These are phyloP conservation scores for Phycomyces nitens DNA, from an alignment of 192 early-diverging fungal species.

Conservation along the genomic window DNA sequence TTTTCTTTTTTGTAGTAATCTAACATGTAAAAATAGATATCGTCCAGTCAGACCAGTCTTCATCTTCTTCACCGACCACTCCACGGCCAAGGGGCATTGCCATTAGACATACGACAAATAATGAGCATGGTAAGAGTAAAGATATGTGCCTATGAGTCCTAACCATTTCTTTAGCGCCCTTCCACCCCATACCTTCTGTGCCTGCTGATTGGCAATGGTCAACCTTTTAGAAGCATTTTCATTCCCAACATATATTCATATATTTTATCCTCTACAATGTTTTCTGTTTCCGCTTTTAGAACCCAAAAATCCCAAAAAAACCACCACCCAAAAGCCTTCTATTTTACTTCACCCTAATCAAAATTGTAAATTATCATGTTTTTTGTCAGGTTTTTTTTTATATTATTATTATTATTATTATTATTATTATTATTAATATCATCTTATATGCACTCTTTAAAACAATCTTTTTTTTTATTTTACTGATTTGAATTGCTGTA, in stretches of 20 bases:
- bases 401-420: background rate
- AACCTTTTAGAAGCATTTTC: conserved; percentile 17
- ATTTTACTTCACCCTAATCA: no score
- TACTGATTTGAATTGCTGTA: background rate
- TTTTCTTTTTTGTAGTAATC: background rate
- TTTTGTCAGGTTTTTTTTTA: no score
- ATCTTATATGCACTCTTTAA: background rate
- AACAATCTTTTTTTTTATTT: background rate
- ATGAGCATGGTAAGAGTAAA: background rate
- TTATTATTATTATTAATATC: background rate
- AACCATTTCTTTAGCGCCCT: conserved; percentile 1
- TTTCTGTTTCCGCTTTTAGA: no score
- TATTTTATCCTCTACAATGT: no score
- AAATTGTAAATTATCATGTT: no score
- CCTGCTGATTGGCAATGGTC: conserved; percentile 39
- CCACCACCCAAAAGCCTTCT: background rate
- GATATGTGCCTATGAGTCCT: no score
- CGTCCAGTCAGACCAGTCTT: background rate
- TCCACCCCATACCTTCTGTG: conserved; percentile 22
- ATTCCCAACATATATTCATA: no score
- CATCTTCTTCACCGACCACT: background rate
- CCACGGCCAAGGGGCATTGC: background rate
- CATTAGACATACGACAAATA: background rate
- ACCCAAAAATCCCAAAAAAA: no score
- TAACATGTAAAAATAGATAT: background rate